These are phyloP conservation scores for Gloeostereum incarnatum DNA, from an alignment of 768 basidiomycete species.

Conservation along the genomic window DNA sequence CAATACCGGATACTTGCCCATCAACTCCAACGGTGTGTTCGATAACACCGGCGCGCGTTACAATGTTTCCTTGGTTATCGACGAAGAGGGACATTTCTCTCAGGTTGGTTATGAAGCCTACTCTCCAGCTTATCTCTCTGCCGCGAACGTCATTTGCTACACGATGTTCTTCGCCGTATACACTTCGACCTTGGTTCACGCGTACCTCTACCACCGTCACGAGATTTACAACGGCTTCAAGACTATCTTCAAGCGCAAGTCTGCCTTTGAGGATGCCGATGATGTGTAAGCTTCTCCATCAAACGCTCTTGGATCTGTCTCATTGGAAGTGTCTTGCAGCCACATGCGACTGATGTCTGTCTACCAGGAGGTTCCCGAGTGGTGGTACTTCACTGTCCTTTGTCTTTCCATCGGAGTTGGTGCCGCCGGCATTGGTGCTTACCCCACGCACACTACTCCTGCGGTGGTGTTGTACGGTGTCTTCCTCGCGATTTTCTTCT, in stretches of 20 bases:
- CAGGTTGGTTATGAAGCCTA: conserved; percentile 22
- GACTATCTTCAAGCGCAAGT: conserved; percentile 16
- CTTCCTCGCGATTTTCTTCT: conserved; percentile 10
- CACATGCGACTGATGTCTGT: conserved; percentile 30
- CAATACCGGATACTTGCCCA: conserved; percentile 27
- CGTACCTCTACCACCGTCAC: conserved; percentile 29
- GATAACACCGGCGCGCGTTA: conserved; percentile 31
- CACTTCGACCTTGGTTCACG: conserved; percentile 27
- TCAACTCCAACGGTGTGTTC: conserved; percentile 29
- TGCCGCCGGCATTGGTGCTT: conserved; percentile 18
- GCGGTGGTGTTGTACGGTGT: conserved; percentile 15
- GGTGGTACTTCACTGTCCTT: conserved; percentile 29
- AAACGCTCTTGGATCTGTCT: neutral
- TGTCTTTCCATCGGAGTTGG: conserved; percentile 19
- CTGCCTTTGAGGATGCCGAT: conserved; percentile 17
- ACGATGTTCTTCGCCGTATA: conserved; percentile 14
- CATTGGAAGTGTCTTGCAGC: conserved; percentile 20
- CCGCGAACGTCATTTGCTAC: conserved; percentile 20
- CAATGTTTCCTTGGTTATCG: conserved; percentile 28
- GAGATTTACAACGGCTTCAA: conserved; percentile 21
- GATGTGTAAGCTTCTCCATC: conserved; percentile 17
- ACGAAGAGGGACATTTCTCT: conserved; percentile 19
- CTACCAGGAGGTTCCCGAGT: conserved; percentile 32
- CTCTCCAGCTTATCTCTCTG: conserved; percentile 23
- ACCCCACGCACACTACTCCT: conserved; percentile 22